A percentile compares a stretch with the other conserved stretches of the same genome.
phyloP scores from a whole-genome alignment of 306 rosid species.

The Cucurbita maxima region DNA sequence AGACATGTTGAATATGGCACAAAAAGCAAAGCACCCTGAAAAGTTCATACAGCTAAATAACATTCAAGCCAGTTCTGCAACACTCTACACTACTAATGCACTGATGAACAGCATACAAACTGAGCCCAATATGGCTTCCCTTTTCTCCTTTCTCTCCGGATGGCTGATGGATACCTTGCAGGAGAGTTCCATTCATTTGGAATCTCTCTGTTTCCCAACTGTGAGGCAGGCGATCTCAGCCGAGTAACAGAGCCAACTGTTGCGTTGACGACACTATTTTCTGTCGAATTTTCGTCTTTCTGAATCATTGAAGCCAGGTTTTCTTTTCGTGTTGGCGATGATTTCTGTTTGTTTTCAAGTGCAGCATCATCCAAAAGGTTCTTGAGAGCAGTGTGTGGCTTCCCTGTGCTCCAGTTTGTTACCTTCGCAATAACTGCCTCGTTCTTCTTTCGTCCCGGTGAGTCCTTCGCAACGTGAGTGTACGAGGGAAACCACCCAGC shows the following conservation, averaged over 20 bases:
- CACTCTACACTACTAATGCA: slow-evolving; percentile 20
- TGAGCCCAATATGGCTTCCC: slow-evolving; percentile 72
- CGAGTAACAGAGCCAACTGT: slow-evolving; percentile 39
- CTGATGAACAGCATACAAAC: slow-evolving; percentile 67
- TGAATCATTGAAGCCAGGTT: slow-evolving; percentile 13
- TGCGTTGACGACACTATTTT: slow-evolving; percentile 19
- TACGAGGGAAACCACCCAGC: slow-evolving; percentile 77
- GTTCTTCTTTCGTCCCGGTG: slow-evolving; percentile 55
- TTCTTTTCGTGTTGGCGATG: slow-evolving; percentile 29
- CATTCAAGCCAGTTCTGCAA: not conserved
- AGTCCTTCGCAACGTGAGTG: slow-evolving; percentile 41
- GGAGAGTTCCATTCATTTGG: slow-evolving; percentile 83
- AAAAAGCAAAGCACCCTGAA: too few relatives aligned
- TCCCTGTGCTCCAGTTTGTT: slow-evolving; percentile 62
- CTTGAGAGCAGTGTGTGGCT: slow-evolving; percentile 69
- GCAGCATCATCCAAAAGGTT: slow-evolving; percentile 71
- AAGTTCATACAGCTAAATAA: not conserved
- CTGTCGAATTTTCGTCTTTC: slow-evolving; percentile 16
- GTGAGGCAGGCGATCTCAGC: slow-evolving; percentile 22
- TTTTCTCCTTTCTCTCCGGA: slow-evolving; percentile 61
- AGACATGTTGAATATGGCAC: too few relatives aligned
- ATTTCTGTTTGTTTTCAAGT: slow-evolving; percentile 29
- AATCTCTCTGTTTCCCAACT: slow-evolving; percentile 17
- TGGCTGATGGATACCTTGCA: slow-evolving; percentile 54
- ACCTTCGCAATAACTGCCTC: slow-evolving; percentile 78